Percentiles rank a stretch among this genome's conserved stretches.
These are phyloP conservation scores for Circinella minor DNA, from an alignment of 371 early-diverging fungal genomes.

Conservation along the genomic window DNA sequence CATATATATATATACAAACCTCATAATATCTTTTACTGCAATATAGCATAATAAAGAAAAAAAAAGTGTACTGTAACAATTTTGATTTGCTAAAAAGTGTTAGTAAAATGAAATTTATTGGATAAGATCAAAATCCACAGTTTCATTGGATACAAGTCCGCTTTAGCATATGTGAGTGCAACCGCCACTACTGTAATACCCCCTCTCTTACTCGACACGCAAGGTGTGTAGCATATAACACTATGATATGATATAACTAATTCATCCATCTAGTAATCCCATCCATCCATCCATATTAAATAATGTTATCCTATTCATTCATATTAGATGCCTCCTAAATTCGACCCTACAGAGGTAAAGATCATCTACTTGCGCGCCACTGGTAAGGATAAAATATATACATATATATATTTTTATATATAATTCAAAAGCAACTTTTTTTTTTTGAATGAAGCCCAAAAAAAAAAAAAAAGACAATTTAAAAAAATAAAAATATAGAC, in stretches of 20 bases:
- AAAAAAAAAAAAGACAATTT: no score
- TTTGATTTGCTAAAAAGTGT: no score
- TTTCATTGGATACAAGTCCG: neutral
- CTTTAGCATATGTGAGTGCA: neutral
- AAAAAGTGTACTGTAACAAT: no score
- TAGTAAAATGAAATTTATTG: no score
- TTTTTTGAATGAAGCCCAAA: no score
- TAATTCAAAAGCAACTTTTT: no score
- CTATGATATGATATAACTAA: neutral
- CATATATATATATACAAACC: no score
- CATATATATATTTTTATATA: no score
- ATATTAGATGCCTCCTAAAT: conserved; percentile 78
- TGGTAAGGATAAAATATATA: conserved; percentile 70
- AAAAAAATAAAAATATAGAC: no score
- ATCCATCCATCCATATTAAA: conserved; percentile 30
- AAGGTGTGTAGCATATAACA: neutral
- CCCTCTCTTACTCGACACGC: conserved; percentile 4
- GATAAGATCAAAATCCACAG: no score
- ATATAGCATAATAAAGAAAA: no score
- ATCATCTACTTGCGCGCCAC: conserved; percentile 95
- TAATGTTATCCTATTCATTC: conserved; percentile 4
- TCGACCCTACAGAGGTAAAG: conserved; percentile 90
- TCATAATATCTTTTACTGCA: no score
- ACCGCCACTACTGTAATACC: neutral
- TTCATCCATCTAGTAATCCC: neutral